Conservation (phyloP, 2,329 filamentous ascomycete genomes). For the Fusarium aywerte region DNA sequence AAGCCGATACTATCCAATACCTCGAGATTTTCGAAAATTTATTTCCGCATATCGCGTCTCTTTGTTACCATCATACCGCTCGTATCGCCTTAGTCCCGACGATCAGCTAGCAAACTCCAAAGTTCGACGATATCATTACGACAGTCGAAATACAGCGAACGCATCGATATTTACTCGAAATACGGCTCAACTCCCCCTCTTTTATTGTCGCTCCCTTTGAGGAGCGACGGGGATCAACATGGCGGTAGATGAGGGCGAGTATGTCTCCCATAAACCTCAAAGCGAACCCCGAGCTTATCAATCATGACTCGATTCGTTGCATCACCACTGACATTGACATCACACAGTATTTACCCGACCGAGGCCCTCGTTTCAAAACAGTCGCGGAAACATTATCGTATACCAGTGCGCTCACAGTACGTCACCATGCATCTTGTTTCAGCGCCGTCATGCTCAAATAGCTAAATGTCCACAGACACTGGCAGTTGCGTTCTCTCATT, state of each 20-base stretch:
- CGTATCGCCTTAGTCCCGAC: background rate
- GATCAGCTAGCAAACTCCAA: slow-evolving; percentile 3
- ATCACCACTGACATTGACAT: slow-evolving; percentile 22
- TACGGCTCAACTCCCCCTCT: slow-evolving; percentile 16
- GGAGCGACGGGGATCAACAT: slow-evolving; percentile 51
- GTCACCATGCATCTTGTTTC: slow-evolving; percentile 48
- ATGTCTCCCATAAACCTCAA: slow-evolving; percentile 42
- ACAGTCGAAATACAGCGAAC: slow-evolving; percentile 7
- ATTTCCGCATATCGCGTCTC: background rate
- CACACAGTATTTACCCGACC: slow-evolving; percentile 70
- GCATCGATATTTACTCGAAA: slow-evolving; percentile 11
- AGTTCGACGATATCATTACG: slow-evolving; percentile 11
- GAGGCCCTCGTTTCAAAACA: slow-evolving; percentile 70
- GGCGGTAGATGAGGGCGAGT: slow-evolving; percentile 67
- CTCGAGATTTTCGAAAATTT: background rate
- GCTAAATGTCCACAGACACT: slow-evolving; percentile 69
- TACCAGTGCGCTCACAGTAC: slow-evolving; percentile 73
- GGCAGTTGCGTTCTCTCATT: slow-evolving; percentile 90
- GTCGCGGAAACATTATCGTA: slow-evolving; percentile 74
- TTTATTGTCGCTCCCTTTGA: slow-evolving; percentile 32
- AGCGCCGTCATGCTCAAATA: slow-evolving; percentile 21
- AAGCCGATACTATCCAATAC: background rate
- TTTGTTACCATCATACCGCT: slow-evolving; percentile 9
- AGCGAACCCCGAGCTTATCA: slow-evolving; percentile 12
- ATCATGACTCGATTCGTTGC: slow-evolving; percentile 19